Evolutionary conservation across 306 rosid genomes (phyloP), one percentile per base, ranked within the genome.

Genomic region (Adenanthera pavonina): DNA sequence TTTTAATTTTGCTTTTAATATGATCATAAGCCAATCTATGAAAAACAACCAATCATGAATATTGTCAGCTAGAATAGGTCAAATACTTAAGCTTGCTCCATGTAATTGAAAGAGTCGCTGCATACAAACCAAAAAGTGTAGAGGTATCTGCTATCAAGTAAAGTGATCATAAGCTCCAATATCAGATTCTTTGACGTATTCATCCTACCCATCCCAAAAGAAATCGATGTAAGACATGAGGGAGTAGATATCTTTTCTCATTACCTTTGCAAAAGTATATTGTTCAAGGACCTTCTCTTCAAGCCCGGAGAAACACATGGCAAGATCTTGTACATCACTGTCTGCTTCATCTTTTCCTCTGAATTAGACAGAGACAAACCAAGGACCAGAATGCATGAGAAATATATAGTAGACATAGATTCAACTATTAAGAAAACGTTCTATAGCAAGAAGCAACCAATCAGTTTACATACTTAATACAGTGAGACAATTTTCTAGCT

Each of bases 241-340:
- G 38, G 30, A 7, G 49, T 5, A 19, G 46, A n/a, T 1, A 38
- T 56, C 1, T 54, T 54, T 49, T 47, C 66, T 56, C 68, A 56
- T 84, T 95, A 96, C 99, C 99, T 96, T 95, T 38, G 99, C 97
- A 79, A 93, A 91, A 78, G 99, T 96, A 80, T 93, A 96, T 61
- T 93, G 98, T 85, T 92, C 97, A 75, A 96, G 98, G 84, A 93
- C 92, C 83, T 96, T 96, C 84, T 90, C 98, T 85, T 92, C 99
- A 78, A 96, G 97, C 48, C 92, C 94, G 16, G 91, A 84, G 84
- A 92, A 96, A 76, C 94, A 87, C 83, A 77, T 83, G 33, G 81
- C 89, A 73, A 96, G 91, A 84, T 96, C 98, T 69, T 89, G 88
- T 72, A 93, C 61, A 85, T 96, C 99, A 83, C 88, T 88, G 84